Evolutionary conservation across 176 grass and related monocot species (phyloP), one percentile per base, ranked within the genome.

Genomic region (Elymus sibiricus): DNA sequence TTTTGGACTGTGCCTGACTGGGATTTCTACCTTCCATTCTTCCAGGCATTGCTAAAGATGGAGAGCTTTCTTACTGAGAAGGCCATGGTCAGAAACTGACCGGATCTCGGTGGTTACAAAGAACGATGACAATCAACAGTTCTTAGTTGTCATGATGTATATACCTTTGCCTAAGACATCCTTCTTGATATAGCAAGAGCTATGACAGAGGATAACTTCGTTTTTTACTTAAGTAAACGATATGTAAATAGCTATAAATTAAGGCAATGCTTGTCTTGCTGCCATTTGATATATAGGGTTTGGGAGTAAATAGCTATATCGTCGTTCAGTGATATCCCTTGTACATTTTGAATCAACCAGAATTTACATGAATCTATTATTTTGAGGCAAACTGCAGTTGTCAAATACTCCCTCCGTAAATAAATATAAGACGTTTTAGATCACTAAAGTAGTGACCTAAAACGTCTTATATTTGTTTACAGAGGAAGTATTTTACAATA

Each of bases 1-100:
- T 71, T 86, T 80, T 16, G n/a, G 68, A 21, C 39, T 26, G 74
- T 60, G 49, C 21, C 81, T 77, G n/a, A 84, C 43, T 82, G 40
- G 68, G 70, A 12, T 0, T 82, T 76, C 82, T 77, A 32, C 70
- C 9, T 85, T 84, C 46, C 47, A 79, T 40, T 72, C 64, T 77
- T 88, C 53, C 79, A 98, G 95, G 93, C 95, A 70, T 64, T 98
- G 85, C 38, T 95, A 28, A 91, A 91, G 77, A 91, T 95, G 51
- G 89, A 98, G 81, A 89, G 32, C 59, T 85, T 90, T 93, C 89
- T 95, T 88, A 83, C 64, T 38, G 77, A 98, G 40, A 95, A 89
- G 32, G 42, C 79, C 14, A 82, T 84, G 87, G 83, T 93, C 70
- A 91, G 87, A 91, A 91, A 95, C 70, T 89, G 79, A 86, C 37